phyloP scores from a whole-genome alignment of 495 filamentous ascomycete species.

The Podospora didyma region DNA sequence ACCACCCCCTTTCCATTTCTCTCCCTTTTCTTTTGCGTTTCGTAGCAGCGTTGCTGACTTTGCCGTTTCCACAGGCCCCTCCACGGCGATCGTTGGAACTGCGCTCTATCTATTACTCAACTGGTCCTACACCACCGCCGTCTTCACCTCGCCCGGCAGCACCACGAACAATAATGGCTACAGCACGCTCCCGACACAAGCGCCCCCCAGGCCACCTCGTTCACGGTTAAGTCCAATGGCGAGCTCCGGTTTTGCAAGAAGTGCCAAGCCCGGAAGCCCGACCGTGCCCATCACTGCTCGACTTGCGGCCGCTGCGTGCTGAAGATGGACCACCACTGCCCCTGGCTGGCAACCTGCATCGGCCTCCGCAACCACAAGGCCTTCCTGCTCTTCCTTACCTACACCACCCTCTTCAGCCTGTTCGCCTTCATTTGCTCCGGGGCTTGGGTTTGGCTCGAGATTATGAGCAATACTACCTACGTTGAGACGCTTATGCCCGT shows the following conservation, averaged over 20 bases:
- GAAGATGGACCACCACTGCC: constrained; percentile 99
- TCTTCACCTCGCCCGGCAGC: constrained; percentile 84
- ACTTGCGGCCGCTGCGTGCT: constrained; percentile 88
- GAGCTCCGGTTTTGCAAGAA: constrained; percentile 92
- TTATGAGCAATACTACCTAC: constrained; percentile 59
- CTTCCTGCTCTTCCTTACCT: constrained; percentile 90
- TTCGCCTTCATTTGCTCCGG: constrained; percentile 68
- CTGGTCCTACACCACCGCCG: constrained; percentile 82
- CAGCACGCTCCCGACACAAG: constrained; percentile 45
- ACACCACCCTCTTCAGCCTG: constrained; percentile 83
- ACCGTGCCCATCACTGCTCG: constrained; percentile 94
- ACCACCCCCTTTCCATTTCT: not conserved
- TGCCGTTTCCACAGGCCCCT: constrained; percentile 30
- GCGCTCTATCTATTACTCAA: constrained; percentile 76
- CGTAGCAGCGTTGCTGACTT: not conserved
- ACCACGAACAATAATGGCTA: constrained; percentile 51
- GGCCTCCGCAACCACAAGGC: constrained; percentile 93
- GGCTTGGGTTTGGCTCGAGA: constrained; percentile 75
- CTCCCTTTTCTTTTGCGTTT: not conserved
- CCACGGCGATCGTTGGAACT: constrained; percentile 56
- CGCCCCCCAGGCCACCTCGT: constrained; percentile 56
- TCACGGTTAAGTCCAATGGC: constrained; percentile 88
- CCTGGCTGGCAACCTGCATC: constrained; percentile 95
- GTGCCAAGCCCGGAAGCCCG: constrained; percentile 87
- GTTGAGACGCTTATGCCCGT: constrained; percentile 74